Base-by-base conservation (phyloP, 139 green algal species). In the Micromonas pusilla region DNA sequence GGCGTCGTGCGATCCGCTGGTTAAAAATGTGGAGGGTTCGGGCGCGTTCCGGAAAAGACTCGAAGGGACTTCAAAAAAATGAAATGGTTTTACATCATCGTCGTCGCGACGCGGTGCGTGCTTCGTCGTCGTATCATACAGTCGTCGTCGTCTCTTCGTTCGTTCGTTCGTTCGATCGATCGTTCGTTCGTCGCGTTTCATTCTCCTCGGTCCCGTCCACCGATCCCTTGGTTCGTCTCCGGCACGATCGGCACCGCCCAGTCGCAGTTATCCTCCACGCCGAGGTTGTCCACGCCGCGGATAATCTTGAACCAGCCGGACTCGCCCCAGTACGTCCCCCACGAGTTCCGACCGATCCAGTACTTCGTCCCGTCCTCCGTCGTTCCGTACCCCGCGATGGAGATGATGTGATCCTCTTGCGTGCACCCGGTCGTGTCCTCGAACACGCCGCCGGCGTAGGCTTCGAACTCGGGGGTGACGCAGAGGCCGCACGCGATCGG, bases 401-500 rank as follows among this genome's bases (percentile, higher is more conserved):
- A 66, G 30, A 80, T 80, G 30, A 76, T 62, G 36, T 80, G 75
- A 62, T 97, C 90, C 86, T 95, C 94, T 57, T 86, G 83, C 9
- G 45, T 68, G 2, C 81, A 65, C 3, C 78, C 70, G 21, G 66
- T 71, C 2, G 76, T 70, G 16, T 83, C 81, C 74, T 70, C 84
- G 45, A 78, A 78, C 1, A 92, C 75, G 20, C 88, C 86, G 33
- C 88, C 88, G 53, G 66, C 77, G 68, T 87, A 86, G 23, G 64
- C 72, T 39, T 96, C 90, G 63, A 97, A 85, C 0, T 79, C 81
- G 3, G 85, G 75, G n/a, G 90, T 82, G 30, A 82, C 88, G 70
- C 87, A 78, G 66, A 97, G 92, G 81, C 78, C 85, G 81, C 93
- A 97, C 53, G 73, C 81, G 81, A 97, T 97, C 76, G 93, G 93